These are phyloP conservation scores for Yamadazyma dushanensis DNA, from an alignment of 1,139 yeast genomes.

Conservation along the genomic window DNA sequence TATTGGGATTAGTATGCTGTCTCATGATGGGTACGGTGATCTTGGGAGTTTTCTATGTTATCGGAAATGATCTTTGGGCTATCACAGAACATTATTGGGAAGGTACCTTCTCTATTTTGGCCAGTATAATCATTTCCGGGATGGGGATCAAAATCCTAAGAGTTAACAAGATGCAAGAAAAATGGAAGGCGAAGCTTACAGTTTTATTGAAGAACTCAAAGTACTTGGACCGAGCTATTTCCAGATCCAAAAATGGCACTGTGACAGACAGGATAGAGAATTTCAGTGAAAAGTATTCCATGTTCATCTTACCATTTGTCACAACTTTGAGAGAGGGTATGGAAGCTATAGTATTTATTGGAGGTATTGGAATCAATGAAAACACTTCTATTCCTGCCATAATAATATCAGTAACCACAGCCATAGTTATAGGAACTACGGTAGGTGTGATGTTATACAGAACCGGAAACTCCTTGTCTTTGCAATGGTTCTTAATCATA, in stretches of 20 bases:
- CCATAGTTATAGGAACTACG: slow-evolving; percentile 24
- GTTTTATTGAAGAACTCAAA: slow-evolving; percentile 21
- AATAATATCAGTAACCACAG: slow-evolving; percentile 28
- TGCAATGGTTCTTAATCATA: slow-evolving; percentile 41
- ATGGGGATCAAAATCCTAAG: slow-evolving; percentile 47
- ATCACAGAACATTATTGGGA: slow-evolving; percentile 50
- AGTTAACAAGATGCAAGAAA: slow-evolving; percentile 64
- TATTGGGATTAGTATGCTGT: slow-evolving; percentile 38
- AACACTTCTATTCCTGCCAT: slow-evolving; percentile 23
- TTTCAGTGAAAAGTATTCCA: slow-evolving; percentile 6
- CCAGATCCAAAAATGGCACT: slow-evolving; percentile 7
- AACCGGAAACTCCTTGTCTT: slow-evolving; percentile 43
- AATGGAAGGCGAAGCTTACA: slow-evolving; percentile 74
- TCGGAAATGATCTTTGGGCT: slow-evolving; percentile 46
- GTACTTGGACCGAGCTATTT: slow-evolving; percentile 17
- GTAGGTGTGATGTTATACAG: slow-evolving; percentile 40
- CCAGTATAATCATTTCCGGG: slow-evolving; percentile 43
- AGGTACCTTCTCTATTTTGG: slow-evolving; percentile 43
- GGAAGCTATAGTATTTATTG: slow-evolving; percentile 50
- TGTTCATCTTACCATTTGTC: slow-evolving; percentile 37
- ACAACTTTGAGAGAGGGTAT: slow-evolving; percentile 49
- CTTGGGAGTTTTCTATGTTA: slow-evolving; percentile 34
- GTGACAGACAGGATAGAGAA: slow-evolving; percentile 12
- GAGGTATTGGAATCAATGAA: slow-evolving; percentile 41
- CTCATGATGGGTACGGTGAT: slow-evolving; percentile 38